Percentiles rank a stretch among this genome's conserved stretches.
Evolutionary conservation across 1,139 yeast species (phyloP).

Genomic region (Hyphopichia buzzinii): DNA sequence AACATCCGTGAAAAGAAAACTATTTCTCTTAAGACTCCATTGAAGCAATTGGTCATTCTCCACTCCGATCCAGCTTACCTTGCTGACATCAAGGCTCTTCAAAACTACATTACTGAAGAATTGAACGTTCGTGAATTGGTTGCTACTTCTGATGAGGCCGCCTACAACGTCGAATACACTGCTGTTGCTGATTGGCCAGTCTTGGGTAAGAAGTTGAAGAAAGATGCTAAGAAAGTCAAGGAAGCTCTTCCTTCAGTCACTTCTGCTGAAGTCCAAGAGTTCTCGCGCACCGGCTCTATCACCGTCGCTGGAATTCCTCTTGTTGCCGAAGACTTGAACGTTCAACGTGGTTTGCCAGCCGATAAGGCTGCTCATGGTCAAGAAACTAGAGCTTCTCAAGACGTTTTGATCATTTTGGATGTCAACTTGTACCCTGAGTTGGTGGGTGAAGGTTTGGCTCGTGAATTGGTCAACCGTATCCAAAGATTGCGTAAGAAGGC

Average conservation of each 20-base stretch:
- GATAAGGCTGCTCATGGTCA: conserved; percentile 62
- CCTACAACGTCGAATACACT: conserved; percentile 86
- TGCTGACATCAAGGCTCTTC: conserved; percentile 73
- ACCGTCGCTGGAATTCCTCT: conserved; percentile 88
- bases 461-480: conserved; percentile 95
- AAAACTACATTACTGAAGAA: conserved; percentile 82
- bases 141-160: conserved; percentile 87
- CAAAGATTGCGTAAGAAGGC: conserved; percentile 97
- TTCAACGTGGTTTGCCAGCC: conserved; percentile 79
- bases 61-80: conserved; percentile 76
- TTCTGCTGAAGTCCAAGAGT: conserved; percentile 78
- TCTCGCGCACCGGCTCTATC: conserved; percentile 69
- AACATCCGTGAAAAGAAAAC: conserved; percentile 93
- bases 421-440: conserved; percentile 84
- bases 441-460: conserved; percentile 90
- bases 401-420: conserved; percentile 85
- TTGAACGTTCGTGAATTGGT: conserved; percentile 86
- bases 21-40: conserved; percentile 92
- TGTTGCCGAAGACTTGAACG: conserved; percentile 84
- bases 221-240: conserved; percentile 90
- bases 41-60: conserved; percentile 81
- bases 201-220: conserved; percentile 93
- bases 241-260: conserved; percentile 83
- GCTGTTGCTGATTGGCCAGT: conserved; percentile 99
- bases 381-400: conserved; percentile 84